Base-by-base conservation (phyloP, 1,284 basidiomycete species). In the Cryptococcus sp. region DNA sequence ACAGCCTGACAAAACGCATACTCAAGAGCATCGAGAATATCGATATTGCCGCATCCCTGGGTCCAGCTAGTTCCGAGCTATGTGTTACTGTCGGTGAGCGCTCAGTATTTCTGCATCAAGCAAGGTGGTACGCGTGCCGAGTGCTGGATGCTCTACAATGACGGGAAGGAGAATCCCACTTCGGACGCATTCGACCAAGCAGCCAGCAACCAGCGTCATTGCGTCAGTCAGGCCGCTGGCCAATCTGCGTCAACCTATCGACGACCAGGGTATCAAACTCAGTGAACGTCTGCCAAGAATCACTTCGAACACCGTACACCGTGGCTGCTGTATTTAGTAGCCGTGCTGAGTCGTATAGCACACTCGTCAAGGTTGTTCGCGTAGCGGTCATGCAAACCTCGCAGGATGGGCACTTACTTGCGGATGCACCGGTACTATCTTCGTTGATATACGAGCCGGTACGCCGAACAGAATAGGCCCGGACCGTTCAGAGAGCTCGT, bases 11-110 rank as follows among this genome's bases (percentile, higher is more conserved):
- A 48, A 57, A 68, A 67, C 5, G 64, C 50, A 2, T 70, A 70
- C 52, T 70, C 69, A 16, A 76, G 64, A n/a, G 70, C 70, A 58
- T 76, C 72, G 52, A 61, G 71, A 1, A 52, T 53, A 17, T 48
- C 55, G 41, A 25, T 25, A 25, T 25, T 6, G 6, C 6, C 25
- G 25, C 25, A 25, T 25, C 57, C 63, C 60, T 73, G 67, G 48
- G 60, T 54, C 50, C 22, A 52, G 10, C 57, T 54, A 30, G 11
- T 17, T 17, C 3, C 25, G 27, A 47, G 25, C 25, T 25, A 25
- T 25, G 25, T 25, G 3, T 25, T 25, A 25, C 25, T 25, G 25
- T 6, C 25, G 3, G 25, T 19, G 23, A 47, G 45, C 25, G 7
- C 25, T 43, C 23, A n/a, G 23, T 4, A 5, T 16, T 45, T 43